These are phyloP conservation scores for Saturnispora besseyi DNA, from an alignment of 805 yeast species.

Conservation along the genomic window DNA sequence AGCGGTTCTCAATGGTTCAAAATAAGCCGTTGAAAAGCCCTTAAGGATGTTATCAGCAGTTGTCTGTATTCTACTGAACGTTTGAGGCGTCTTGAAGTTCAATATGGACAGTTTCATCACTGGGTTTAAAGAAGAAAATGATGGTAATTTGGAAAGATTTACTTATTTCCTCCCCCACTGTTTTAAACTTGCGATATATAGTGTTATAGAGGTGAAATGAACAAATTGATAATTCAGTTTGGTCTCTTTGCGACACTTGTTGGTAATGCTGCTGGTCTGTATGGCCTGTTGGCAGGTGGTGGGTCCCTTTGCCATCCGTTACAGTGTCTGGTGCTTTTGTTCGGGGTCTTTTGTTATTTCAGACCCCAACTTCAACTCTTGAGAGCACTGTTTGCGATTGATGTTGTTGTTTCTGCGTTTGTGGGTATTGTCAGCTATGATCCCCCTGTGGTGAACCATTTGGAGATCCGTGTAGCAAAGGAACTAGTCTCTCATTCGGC, in stretches of 20 bases:
- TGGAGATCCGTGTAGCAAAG: background rate
- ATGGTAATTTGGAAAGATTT: background rate
- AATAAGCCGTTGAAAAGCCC: conserved; percentile 52
- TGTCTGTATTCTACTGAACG: conserved; percentile 42
- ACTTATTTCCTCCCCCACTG: no score
- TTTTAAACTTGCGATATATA: no score
- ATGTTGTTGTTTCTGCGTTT: background rate
- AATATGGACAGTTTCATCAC: conserved; percentile 35
- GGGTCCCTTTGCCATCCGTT: conserved; percentile 4
- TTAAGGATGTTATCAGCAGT: conserved; percentile 62
- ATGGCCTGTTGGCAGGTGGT: conserved; percentile 6
- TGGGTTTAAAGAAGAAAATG: background rate
- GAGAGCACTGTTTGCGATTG: background rate
- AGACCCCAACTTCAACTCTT: background rate
- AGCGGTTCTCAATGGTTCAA: conserved; percentile 36
- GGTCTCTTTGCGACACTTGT: conserved; percentile 4
- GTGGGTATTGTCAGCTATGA: conserved; percentile 8
- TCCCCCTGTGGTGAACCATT: background rate
- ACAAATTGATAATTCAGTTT: conserved; percentile 4
- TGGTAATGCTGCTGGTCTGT: conserved; percentile 5
- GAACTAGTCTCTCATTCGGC: conserved; percentile 4
- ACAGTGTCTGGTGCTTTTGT: conserved; percentile 1
- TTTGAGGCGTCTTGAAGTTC: conserved; percentile 46
- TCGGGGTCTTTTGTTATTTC: background rate
- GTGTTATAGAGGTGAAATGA: background rate